These are phyloP conservation scores for Castanea sativa DNA, from an alignment of 306 rosid genomes.

Conservation along the genomic window DNA sequence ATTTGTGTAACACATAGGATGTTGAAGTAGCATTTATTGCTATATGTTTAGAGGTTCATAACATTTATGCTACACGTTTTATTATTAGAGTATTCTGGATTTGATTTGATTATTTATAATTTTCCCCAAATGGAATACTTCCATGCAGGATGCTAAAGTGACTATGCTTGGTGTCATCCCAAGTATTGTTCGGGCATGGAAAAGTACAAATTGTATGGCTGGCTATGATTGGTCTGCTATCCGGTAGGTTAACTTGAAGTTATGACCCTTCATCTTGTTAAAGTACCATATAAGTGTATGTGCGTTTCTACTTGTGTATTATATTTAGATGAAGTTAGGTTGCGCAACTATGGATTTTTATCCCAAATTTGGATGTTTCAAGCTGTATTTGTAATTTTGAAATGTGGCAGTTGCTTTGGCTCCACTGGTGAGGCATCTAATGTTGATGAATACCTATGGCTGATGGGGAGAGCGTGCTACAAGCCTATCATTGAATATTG, in stretches of 20 bases:
- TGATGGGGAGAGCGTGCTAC: constrained; percentile 92
- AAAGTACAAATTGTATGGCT: constrained; percentile 57
- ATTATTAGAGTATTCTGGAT: neutral
- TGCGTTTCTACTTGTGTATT: constrained; percentile 16
- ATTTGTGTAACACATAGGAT: constrained; percentile 25
- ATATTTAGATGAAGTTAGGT: constrained; percentile 20
- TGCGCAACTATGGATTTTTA: constrained; percentile 1
- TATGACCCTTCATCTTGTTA: constrained; percentile 9
- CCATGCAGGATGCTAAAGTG: constrained; percentile 63
- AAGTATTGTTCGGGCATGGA: constrained; percentile 89
- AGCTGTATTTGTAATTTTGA: constrained; percentile 5
- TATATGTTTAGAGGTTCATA: neutral
- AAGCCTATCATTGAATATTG: constrained; percentile 91
- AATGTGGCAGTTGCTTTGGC: constrained; percentile 69
- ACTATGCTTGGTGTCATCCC: constrained; percentile 98
- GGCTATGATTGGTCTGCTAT: constrained; percentile 88
- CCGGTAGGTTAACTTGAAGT: constrained; percentile 53
- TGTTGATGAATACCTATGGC: constrained; percentile 93
- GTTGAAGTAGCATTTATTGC: neutral
- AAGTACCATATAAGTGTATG: constrained; percentile 5
- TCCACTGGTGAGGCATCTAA: constrained; percentile 96
- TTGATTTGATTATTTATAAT: neutral
- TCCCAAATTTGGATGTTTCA: neutral
- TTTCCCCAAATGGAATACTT: neutral
- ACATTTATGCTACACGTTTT: neutral